Base-by-base conservation (phyloP, 2,329 filamentous ascomycete genomes). In the Fusarium vanettenii region DNA sequence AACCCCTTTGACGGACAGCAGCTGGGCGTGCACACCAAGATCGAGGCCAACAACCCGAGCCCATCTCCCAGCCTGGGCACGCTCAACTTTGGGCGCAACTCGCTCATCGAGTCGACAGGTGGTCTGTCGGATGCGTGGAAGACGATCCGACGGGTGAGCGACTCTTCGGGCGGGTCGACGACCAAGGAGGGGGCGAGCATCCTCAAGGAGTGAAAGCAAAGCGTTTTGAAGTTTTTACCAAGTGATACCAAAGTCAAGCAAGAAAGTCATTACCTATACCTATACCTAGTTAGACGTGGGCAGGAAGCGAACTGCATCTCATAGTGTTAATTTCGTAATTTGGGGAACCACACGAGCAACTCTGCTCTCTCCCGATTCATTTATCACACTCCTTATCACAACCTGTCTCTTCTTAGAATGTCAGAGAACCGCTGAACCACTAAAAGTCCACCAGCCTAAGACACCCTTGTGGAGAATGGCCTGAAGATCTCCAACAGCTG, bases 21-120 rank as follows among this genome's bases (percentile, higher is more conserved):
- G 62, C 63, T 79, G 37, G 77, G 77, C 8, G 77, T 79, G 6
- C 76, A 75, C n/a, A 79, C 77, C 14, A 77, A 77, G 70, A 79
- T 79, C 57, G 77, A 75, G 22, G 75, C 77, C 50, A 77, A 55
- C 50, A 79, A 73, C 62, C 76, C 74, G 5, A 76, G 67, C n/a
- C 76, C 77, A 0, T 72, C 74, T 27, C 76, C 76, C 3, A 79
- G 75, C 25, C 22, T 78, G 6, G 77, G 77, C 5, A 76, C 73
- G 27, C 60, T 79, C 64, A 79, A 79, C 74, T 77, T 79, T 43
- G 74, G 71, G 5, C 76, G 77, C 27, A 78, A 72, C 37, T 79
- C 77, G 3, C 67, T 79, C 22, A 78, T 79, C 6, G 76, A 78
- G 25, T 68, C 73, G 14, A 70, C 74, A 1, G 76, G 69, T 2